Evolutionary conservation across 495 filamentous ascomycete species (phyloP).

Genomic region (Coniosporium apollinis): DNA sequence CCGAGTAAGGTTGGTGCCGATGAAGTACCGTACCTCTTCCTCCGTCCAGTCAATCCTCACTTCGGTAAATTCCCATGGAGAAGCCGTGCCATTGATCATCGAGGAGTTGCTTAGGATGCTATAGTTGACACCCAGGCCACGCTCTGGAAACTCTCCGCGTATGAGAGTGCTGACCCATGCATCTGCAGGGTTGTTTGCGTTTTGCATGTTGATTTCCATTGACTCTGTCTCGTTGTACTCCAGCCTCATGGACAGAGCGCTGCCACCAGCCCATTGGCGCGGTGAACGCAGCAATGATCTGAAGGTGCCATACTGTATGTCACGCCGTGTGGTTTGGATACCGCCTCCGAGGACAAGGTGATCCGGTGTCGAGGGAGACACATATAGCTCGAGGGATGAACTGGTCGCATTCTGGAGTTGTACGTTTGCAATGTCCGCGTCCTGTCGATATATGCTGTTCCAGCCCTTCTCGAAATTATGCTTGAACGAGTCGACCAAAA

Average conservation of each 20-base stretch:
- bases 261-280: constrained; percentile 12
- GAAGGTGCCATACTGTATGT: constrained; percentile 27
- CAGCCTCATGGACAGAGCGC: constrained; percentile 23
- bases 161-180: constrained; percentile 25
- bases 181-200: constrained; percentile 14
- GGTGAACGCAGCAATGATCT: constrained; percentile 18
- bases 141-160: constrained; percentile 16
- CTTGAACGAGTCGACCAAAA: constrained; percentile 16
- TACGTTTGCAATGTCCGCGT: constrained; percentile 18
- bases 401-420: constrained; percentile 11
- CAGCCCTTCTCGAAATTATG: constrained; percentile 25
- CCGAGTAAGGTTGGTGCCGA: constrained; percentile 14
- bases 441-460: constrained; percentile 23
- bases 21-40: constrained; percentile 19
- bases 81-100: constrained; percentile 3
- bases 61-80: constrained; percentile 15
- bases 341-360: constrained; percentile 22
- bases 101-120: constrained; percentile 10
- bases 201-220: constrained; percentile 22
- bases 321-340: constrained; percentile 19
- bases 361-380: constrained; percentile 10
- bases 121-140: constrained; percentile 17
- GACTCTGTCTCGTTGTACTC: constrained; percentile 23
- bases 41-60: constrained; percentile 26
- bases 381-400: constrained; percentile 13